Conservation (phyloP, 306 rosid genomes). For the Rosa persica region DNA sequence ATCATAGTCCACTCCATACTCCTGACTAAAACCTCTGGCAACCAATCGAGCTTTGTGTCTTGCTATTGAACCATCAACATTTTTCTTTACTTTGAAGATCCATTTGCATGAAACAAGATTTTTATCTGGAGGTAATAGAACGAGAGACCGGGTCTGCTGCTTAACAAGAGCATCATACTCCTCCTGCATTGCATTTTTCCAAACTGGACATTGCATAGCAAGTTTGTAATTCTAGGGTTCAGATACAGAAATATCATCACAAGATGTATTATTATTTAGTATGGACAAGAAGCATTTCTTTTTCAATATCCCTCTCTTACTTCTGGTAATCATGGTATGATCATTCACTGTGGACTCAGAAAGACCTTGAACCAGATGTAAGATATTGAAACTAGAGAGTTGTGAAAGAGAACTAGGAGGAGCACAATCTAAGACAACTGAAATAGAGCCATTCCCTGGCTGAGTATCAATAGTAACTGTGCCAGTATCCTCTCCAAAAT, state of each 20-base stretch:
- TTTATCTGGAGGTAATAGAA: neutral
- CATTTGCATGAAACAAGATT: too few species aligned
- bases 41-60: too few species aligned
- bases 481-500: too few species aligned
- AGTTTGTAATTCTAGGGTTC: neutral
- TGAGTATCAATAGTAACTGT: too few species aligned
- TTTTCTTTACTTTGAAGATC: too few species aligned
- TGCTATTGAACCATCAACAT: too few species aligned
- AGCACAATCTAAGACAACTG: neutral
- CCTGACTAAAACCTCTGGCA: too few species aligned
- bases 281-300: neutral
- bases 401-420: neutral
- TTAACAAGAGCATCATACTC: neutral
- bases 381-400: neutral
- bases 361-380: neutral
- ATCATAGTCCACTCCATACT: too few species aligned
- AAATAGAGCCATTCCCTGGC: too few species aligned
- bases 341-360: neutral
- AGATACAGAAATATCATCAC: neutral
- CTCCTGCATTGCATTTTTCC: neutral
- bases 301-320: neutral
- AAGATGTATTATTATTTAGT: accelerated
- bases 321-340: neutral
- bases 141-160: neutral
- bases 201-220: neutral